These are phyloP conservation scores for Miamiensis avidus DNA, from an alignment of 169 alveolate genomes.

Conservation along the genomic window DNA sequence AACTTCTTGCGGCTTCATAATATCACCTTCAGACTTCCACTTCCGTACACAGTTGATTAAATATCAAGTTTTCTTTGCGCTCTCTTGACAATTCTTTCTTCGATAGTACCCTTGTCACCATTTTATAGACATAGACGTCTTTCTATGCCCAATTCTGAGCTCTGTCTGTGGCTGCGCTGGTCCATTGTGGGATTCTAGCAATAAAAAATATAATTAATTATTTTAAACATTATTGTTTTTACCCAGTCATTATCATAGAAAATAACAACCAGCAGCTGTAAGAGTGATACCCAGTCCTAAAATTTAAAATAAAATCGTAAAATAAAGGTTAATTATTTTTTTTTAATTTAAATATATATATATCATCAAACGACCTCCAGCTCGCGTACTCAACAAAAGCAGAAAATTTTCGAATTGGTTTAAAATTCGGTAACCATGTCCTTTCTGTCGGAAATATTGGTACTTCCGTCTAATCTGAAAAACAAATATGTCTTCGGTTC, in stretches of 20 bases:
- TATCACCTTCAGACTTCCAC: constrained; percentile 88
- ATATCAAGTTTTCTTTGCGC: constrained; percentile 90
- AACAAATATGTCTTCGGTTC: constrained; percentile 73
- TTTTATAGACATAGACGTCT: constrained; percentile 95
- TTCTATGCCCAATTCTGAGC: constrained; percentile 99
- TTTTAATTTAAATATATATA: too few relatives aligned
- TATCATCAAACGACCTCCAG: too few relatives aligned
- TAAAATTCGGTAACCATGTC: constrained; percentile 86
- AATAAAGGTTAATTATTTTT: too few relatives aligned
- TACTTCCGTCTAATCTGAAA: constrained; percentile 85
- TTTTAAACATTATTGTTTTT: too few relatives aligned
- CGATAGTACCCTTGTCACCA: constrained; percentile 98
- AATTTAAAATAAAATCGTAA: too few relatives aligned
- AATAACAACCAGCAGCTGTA: constrained; percentile 98
- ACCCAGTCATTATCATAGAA: constrained; percentile 99
- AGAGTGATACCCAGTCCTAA: constrained; percentile 94
- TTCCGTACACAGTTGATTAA: constrained; percentile 86
- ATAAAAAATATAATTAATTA: too few relatives aligned
- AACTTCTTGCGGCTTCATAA: constrained; percentile 83
- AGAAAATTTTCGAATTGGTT: constrained; percentile 77
- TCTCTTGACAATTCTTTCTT: constrained; percentile 98
- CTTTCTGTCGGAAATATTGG: constrained; percentile 76
- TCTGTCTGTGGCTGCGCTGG: constrained; percentile 98
- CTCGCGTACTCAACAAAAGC: constrained; percentile 90
- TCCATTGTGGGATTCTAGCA: constrained; percentile 93